A percentile compares a stretch with the other conserved stretches of the same genome.
Evolutionary conservation across 2,329 filamentous ascomycete genomes (phyloP).

Genomic region (Apiospora marii): DNA sequence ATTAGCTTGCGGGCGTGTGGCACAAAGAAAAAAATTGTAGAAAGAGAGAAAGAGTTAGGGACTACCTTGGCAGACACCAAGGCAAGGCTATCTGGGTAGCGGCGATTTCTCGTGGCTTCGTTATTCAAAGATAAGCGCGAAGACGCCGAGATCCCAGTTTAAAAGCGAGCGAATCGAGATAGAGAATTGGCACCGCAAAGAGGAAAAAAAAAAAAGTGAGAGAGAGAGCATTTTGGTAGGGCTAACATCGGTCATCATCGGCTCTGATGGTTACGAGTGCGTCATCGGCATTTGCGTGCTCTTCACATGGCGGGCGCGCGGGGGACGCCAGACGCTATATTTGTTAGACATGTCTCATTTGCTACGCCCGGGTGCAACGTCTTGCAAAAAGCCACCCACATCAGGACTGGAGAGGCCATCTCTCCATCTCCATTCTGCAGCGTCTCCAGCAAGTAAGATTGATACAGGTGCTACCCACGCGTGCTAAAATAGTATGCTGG

Average conservation of each 20-base stretch:
- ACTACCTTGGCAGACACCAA: background rate
- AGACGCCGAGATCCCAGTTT: slow-evolving; percentile 10
- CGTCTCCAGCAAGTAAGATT: background rate
- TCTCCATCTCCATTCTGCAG: background rate
- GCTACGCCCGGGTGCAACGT: background rate
- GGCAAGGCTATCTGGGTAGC: background rate
- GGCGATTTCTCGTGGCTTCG: slow-evolving; percentile 14
- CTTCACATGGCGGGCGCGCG: background rate
- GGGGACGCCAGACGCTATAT: background rate
- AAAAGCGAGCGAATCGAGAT: slow-evolving; percentile 6
- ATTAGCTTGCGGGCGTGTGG: background rate
- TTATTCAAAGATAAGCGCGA: slow-evolving; percentile 12
- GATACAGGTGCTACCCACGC: background rate
- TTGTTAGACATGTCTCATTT: background rate
- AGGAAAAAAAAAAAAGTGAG: background rate
- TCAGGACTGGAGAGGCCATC: background rate
- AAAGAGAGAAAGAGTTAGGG: background rate
- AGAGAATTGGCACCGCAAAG: background rate
- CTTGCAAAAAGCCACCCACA: background rate
- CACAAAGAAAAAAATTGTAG: background rate
- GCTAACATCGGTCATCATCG: slow-evolving; percentile 14
- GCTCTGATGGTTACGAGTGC: slow-evolving; percentile 5
- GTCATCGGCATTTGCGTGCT: background rate
- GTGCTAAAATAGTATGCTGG: slow-evolving; percentile 2
- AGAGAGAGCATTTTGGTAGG: background rate